Percentiles rank a stretch among this genome's conserved stretches.
phyloP scores from a whole-genome alignment of 2,329 filamentous ascomycete genomes.

The Claviceps pazoutovae region DNA sequence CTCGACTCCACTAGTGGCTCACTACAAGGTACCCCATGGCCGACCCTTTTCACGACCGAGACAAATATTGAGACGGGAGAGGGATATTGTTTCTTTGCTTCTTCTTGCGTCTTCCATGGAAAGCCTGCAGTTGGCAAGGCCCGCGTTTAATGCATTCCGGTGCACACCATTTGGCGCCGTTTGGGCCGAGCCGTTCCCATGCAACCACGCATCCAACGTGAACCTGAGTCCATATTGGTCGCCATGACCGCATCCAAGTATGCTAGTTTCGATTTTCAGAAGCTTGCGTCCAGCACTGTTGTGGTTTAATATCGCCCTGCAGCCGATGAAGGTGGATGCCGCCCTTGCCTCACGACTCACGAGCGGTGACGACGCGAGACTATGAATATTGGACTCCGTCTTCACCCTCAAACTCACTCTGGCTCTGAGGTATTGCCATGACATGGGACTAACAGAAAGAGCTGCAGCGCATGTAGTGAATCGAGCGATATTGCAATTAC shows the following conservation, averaged over 20 bases:
- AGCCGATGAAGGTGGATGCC: not conserved
- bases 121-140: not conserved
- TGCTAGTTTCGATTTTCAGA: not conserved
- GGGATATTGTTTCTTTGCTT: too few species aligned
- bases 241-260: not conserved
- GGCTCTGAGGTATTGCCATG: not conserved
- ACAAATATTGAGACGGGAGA: slow-evolving; percentile 1
- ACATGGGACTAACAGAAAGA: not conserved
- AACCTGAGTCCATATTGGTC: not conserved
- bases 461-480: not conserved
- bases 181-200: not conserved
- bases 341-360: not conserved
- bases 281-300: not conserved
- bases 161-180: not conserved
- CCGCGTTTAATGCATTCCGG: not conserved
- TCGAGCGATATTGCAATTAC: not conserved
- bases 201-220: not conserved
- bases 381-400: not conserved
- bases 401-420: not conserved
- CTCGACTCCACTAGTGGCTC: not conserved
- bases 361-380: not conserved
- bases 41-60: not conserved
- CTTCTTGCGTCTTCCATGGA: too few species aligned
- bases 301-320: not conserved
- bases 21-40: not conserved